These are phyloP conservation scores for Lodderomyces parapsilosis DNA, from an alignment of 1,139 yeast species.

Conservation along the genomic window DNA sequence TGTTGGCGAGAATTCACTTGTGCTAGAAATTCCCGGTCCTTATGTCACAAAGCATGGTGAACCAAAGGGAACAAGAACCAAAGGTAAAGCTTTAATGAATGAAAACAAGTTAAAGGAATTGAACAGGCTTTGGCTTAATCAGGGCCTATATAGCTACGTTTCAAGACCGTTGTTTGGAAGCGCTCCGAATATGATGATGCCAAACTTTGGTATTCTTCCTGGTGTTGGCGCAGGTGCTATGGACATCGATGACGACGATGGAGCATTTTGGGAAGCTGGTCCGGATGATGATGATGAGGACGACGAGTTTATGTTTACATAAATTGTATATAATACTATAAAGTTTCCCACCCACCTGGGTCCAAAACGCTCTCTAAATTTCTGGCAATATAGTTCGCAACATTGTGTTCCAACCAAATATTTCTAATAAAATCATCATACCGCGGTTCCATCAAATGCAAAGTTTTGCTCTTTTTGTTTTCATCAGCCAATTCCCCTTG, in stretches of 20 bases:
- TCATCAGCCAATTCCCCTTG: conserved; percentile 89
- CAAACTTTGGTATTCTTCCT: conserved; percentile 10
- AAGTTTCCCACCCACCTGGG: conserved; percentile 95
- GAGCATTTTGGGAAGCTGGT: conserved; percentile 12
- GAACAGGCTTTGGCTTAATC: conserved; percentile 59
- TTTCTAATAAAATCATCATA: conserved; percentile 67
- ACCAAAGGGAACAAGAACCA: conserved; percentile 51
- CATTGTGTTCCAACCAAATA: conserved; percentile 78
- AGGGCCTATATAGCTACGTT: conserved; percentile 42
- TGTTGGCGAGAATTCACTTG: conserved; percentile 28
- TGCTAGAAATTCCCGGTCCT: conserved; percentile 53
- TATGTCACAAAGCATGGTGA: conserved; percentile 75
- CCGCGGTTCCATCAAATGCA: conserved; percentile 59
- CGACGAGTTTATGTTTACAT: conserved; percentile 9
- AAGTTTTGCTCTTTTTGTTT: conserved; percentile 68
- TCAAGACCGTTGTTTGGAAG: conserved; percentile 35
- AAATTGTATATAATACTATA: conserved; percentile 34
- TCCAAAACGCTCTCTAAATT: conserved; percentile 76
- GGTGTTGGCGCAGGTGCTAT: conserved; percentile 13
- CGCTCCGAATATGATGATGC: conserved; percentile 11
- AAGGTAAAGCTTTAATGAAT: conserved; percentile 55
- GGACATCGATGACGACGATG: conserved; percentile 18
- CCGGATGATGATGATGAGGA: conserved; percentile 18
- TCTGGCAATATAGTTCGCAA: conserved; percentile 76
- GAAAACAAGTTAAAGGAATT: conserved; percentile 52